Evolutionary conservation across 306 rosid species (phyloP), one percentile per base, ranked within the genome.

Genomic region (Lathyrus sativus): DNA sequence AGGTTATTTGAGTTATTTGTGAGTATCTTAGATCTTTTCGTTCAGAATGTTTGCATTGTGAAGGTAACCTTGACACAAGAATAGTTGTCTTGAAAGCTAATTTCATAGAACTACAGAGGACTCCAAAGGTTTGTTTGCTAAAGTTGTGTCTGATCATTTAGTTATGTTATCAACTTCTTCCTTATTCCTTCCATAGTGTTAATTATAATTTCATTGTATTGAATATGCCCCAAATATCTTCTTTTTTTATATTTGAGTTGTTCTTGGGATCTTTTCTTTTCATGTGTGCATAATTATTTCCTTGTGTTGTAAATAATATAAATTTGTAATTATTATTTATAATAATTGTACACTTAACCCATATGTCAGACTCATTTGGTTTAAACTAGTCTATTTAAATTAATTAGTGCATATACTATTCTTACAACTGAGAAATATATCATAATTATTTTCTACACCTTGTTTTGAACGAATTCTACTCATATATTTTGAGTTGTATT

Each of bases 61-160:
- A 93, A 86, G 99, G 99, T 70, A 90, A 88, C 81, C 99, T 93
- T 61, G 99, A 93, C 78, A 62, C 97, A 0, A 97, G 99, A 81
- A 93, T 93, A 76, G 95, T 93, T 74, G 96, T 90, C 83, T 74
- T 93, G 89, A 90, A 81, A 87, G 99, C 99, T 67, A 88, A 90
- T 72, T 69, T 85, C 49, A 67, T 93, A 78, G 96, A 93, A 75
- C 83, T 86, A 51, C 89, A 80, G 80, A 97, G 95, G 80, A 79
- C 87, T 69, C 97, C 99, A 9, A 93, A 93, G 99, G 99, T 93
- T 73, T 78, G 74, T 63, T 49, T 50, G 56, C 71, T 41, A 19
- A 56, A 82, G 74, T 68, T 54, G 53, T 55, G 41, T 12, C 42
- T 38, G 37, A 62, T 62, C 48, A 10, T 54, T 65, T 68, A 35